Evolutionary conservation across 2,329 filamentous ascomycete species (phyloP).

Genomic region (Aspergillus brasiliensis): DNA sequence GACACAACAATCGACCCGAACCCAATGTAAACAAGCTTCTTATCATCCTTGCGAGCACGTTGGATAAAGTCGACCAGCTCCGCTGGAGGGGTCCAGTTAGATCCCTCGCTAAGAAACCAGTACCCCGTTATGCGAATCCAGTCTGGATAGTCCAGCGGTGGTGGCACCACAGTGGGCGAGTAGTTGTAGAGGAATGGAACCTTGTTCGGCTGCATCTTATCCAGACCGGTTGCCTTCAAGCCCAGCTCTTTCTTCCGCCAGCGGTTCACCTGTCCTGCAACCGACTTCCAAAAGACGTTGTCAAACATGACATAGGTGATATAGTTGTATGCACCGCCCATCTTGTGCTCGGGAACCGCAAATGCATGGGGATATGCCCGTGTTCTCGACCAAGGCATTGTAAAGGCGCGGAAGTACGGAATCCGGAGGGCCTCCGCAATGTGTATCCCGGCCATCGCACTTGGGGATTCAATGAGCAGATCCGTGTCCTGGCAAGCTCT

Average conservation of each 20-base stretch:
- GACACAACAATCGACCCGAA: constrained; percentile 96
- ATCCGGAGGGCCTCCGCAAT: constrained; percentile 91
- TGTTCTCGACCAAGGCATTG: constrained; percentile 98
- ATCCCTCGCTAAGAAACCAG: constrained; percentile 88
- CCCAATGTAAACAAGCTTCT: constrained; percentile 94
- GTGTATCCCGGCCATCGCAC: constrained; percentile 96
- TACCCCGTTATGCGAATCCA: constrained; percentile 98
- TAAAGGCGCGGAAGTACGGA: constrained; percentile 95
- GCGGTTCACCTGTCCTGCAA: constrained; percentile 84
- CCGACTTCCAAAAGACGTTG: constrained; percentile 94
- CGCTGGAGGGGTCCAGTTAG: constrained; percentile 70
- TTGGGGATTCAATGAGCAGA: constrained; percentile 90
- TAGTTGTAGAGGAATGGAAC: constrained; percentile 99
- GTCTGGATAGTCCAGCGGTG: constrained; percentile 91
- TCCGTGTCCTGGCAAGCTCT: constrained; percentile 82
- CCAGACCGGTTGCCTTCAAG: constrained; percentile 76
- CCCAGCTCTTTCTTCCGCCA: constrained; percentile 84
- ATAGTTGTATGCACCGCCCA: constrained; percentile 94
- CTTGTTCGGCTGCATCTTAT: constrained; percentile 93
- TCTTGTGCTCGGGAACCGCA: constrained; percentile 86
- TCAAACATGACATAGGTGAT: constrained; percentile 96
- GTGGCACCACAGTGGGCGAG: constrained; percentile 88
- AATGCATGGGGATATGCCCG: constrained; percentile 96
- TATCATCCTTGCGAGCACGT: constrained; percentile 76
- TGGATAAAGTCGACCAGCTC: constrained; percentile 80